phyloP scores from a whole-genome alignment of 495 filamentous ascomycete species.

The Aspergillus heteromorphus region DNA sequence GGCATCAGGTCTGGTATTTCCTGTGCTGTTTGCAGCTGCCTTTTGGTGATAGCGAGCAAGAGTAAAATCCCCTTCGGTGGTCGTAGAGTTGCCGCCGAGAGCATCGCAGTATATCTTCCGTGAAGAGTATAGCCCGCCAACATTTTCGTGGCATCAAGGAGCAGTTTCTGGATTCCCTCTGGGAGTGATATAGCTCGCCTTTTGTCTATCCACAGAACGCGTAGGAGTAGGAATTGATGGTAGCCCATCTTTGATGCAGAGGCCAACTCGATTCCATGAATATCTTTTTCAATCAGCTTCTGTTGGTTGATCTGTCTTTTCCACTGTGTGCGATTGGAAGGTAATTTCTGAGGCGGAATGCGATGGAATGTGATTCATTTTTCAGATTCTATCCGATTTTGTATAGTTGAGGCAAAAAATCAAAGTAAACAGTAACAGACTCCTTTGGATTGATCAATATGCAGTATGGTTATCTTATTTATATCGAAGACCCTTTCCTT shows the following conservation, averaged over 20 bases:
- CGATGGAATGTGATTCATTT: no score
- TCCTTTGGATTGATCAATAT: no score
- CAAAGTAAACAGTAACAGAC: no score
- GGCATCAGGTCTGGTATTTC: background rate
- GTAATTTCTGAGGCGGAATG: no score
- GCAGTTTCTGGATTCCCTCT: background rate
- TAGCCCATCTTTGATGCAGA: background rate
- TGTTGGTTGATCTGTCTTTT: background rate
- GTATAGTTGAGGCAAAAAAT: no score
- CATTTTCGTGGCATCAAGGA: background rate
- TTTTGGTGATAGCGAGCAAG: slow-evolving; percentile 5
- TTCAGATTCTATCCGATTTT: no score
- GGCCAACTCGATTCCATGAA: no score
- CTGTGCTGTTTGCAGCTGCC: background rate
- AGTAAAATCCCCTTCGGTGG: background rate
- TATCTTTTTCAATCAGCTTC: no score
- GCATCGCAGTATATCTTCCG: background rate
- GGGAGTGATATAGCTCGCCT: background rate
- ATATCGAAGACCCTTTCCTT: background rate
- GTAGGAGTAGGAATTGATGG: slow-evolving; percentile 4
- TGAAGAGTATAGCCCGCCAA: background rate
- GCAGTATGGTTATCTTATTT: no score
- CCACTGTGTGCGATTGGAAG: background rate
- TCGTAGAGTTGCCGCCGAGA: background rate
- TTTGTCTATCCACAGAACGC: background rate